Base-by-base conservation (phyloP, 129 eudicot genomes). In the Apium graveolens region DNA sequence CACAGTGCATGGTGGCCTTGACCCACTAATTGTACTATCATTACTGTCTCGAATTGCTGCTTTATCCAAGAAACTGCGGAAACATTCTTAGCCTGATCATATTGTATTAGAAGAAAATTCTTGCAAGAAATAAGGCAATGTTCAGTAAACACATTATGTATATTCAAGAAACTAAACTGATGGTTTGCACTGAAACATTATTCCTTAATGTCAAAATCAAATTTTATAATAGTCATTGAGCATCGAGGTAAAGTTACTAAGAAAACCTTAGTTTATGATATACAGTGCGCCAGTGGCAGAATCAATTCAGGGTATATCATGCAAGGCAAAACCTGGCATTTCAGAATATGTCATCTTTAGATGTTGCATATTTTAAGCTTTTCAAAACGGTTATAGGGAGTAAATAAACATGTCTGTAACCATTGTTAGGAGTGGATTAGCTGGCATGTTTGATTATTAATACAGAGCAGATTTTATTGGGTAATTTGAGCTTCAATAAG, bases 51-150 rank as follows among this genome's bases (percentile, higher is more conserved):
- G 87, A 20, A 90, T 86, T 78, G 96, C 97, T 62, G 96, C 96
- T 80, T 91, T 91, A 88, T 95, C 97, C 84, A 95, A 80, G 82
- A 95, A 95, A 81, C 98, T 95, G 79, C 26, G 18, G 80, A 62
- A 8, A 79, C 63, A 79, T n/a, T 42, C 3, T 39, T 21, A 18
- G 32, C 16, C 20, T 42, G 7, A 17, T 31, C 11, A 17, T 5
- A n/a, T n/a, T n/a, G 16, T 57, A n/a, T n/a, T 57, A n/a, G 66
- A 57, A 8, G 27, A 9, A n/a, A 18, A n/a, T 57, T n/a, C 14
- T 57, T 57, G 31, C 66, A 26, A 57, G 32, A 57, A n/a, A 57
- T n/a, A 13, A 57, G n/a, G 66, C 32, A n/a, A 38, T n/a, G 46
- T 39, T 24, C 29, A 39, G 49, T 41, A 65, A 65, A 10, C 18